phyloP scores from a whole-genome alignment of 2,329 filamentous ascomycete genomes.

The Penicillium sp. region DNA sequence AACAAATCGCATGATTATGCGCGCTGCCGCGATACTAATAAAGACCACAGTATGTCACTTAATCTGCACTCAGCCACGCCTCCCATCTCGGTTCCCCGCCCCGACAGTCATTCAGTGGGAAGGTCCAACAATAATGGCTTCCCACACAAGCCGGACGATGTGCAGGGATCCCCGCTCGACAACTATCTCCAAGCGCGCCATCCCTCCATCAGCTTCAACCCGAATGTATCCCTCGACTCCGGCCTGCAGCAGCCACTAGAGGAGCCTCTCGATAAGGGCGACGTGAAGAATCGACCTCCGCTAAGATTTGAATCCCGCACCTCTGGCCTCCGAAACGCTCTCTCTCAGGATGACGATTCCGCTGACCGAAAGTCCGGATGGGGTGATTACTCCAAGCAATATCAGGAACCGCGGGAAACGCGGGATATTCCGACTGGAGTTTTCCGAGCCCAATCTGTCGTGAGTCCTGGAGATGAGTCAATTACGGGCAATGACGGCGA shows the following conservation, averaged over 20 bases:
- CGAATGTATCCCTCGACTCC: slow-evolving; percentile 39
- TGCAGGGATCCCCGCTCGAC: slow-evolving; percentile 38
- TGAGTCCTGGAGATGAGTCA: slow-evolving; percentile 23
- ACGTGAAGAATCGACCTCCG: slow-evolving; percentile 22
- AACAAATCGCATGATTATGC: slow-evolving; percentile 33
- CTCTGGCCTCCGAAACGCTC: slow-evolving; percentile 34
- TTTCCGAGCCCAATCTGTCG: slow-evolving; percentile 21
- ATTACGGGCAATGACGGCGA: slow-evolving; percentile 27
- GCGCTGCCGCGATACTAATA: slow-evolving; percentile 36
- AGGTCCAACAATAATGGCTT: slow-evolving; percentile 27
- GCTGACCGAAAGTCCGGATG: slow-evolving; percentile 15
- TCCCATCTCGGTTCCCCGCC: slow-evolving; percentile 44
- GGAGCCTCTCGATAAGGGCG: slow-evolving; percentile 36
- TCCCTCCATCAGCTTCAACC: slow-evolving; percentile 42
- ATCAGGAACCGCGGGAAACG: slow-evolving; percentile 24
- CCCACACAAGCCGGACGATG: slow-evolving; percentile 36
- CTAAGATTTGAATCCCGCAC: slow-evolving; percentile 29
- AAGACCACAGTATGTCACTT: slow-evolving; percentile 37
- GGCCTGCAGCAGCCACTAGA: slow-evolving; percentile 36
- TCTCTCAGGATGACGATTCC: slow-evolving; percentile 32
- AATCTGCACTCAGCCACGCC: slow-evolving; percentile 41
- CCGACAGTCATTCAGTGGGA: slow-evolving; percentile 28
- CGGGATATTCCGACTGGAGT: slow-evolving; percentile 26
- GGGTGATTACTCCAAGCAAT: slow-evolving; percentile 21
- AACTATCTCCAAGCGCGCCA: slow-evolving; percentile 39